Conservation (phyloP, 208 protist species). For the Herpetomonas samuelpessoai region DNA sequence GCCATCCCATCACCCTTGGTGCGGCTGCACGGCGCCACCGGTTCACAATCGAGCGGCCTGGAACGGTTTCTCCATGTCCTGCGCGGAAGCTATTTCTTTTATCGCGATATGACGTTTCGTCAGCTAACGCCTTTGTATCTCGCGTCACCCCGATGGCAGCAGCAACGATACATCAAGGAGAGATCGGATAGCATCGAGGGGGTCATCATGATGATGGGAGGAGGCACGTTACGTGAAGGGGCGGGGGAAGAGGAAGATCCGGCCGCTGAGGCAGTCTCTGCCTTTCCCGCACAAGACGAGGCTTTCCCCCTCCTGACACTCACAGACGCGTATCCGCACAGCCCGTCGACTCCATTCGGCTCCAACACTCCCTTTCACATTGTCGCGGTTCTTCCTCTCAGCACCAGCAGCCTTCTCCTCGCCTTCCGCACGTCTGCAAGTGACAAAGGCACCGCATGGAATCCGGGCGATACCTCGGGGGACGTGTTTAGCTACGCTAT, state of each 20-base stretch:
- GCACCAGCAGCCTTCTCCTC: conserved; percentile 25
- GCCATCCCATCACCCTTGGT: background rate
- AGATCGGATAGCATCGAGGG: too few species aligned
- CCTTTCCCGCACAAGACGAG: conserved; percentile 9
- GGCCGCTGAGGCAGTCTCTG: background rate
- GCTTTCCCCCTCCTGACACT: conserved; percentile 8
- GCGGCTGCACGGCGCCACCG: background rate
- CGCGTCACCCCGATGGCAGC: background rate
- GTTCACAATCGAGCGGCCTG: conserved; percentile 12
- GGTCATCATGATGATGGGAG: too few species aligned
- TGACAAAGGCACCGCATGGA: background rate
- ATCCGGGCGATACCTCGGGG: conserved; percentile 9
- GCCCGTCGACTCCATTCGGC: background rate
- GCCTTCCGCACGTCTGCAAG: conserved; percentile 33
- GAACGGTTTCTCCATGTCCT: conserved; percentile 43
- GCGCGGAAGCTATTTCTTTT: conserved; percentile 65
- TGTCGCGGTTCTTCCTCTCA: conserved; percentile 24
- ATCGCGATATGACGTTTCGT: conserved; percentile 64
- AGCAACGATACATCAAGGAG: too few species aligned
- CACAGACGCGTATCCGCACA: background rate
- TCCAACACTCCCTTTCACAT: conserved; percentile 18
- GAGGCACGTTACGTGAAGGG: too few species aligned
- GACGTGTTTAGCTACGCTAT: conserved; percentile 59
- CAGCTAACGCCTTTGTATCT: conserved; percentile 12
- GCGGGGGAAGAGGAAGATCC: too few species aligned